Base-by-base conservation (phyloP, 139 green algal species). In the Picochlorum sp. region DNA sequence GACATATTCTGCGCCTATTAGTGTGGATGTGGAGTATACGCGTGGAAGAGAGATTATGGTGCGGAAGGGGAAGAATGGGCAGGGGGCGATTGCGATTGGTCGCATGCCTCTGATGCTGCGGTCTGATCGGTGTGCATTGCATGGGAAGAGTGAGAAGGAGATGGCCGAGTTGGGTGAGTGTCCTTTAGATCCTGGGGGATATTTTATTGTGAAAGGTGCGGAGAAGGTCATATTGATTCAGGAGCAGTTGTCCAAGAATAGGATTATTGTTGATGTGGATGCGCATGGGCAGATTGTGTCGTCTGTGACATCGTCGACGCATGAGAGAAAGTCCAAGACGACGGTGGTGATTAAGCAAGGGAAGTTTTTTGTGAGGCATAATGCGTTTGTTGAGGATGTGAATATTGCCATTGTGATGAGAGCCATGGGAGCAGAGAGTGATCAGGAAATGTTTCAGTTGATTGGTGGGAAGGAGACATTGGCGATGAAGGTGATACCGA, bases 221-320 rank as follows among this genome's bases (percentile, higher is more conserved):
- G 86, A 93, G 70, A 95, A 98, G 77, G 94, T 98, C 11, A 96
- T 99, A 57, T 79, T 99, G 10, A 99, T 98, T 74, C 94, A 99
- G 73, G 94, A 99, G 83, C 93, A 99, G 83, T 83, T 98, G 62
- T 88, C 76, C 64, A 99, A 98, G 79, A 99, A 99, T 77, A 80
- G 94, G 50, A 96, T 98, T 73, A 96, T 99, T 76, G 90, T 99
- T 58, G 92, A 98, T 74, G 77, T 63, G 58, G 71, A 78, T 55
- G 63, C 45, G 21, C 68, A 77, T 38, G 62, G 58, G 4, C 49
- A n/a, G 20, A 62, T 95, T 4, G 75, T 79, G n/a, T 83, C 87
- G 30, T 81, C 72, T 10, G 89, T 97, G 7, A 96, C 91, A 45
- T 89, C 72, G 66, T 89, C 81, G 69, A 98, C 94, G 21, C 84